phyloP scores from a whole-genome alignment of 768 basidiomycete genomes.

The Rhizopogon rudus region DNA sequence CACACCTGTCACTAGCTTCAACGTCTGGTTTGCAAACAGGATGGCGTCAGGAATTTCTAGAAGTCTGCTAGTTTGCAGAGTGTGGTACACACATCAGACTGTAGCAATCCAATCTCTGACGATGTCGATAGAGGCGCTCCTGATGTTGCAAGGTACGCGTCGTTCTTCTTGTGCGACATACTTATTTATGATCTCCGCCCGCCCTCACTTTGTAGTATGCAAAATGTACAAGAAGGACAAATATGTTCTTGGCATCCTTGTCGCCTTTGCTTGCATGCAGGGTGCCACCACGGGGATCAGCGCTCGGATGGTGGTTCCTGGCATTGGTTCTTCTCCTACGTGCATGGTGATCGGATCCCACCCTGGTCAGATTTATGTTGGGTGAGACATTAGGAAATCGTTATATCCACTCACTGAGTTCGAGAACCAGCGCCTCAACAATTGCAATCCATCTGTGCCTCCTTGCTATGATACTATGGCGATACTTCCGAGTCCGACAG shows the following conservation, averaged over 20 bases:
- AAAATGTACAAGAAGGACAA: slow-evolving; percentile 9
- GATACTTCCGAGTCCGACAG: slow-evolving; percentile 2
- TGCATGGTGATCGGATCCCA: slow-evolving; percentile 12
- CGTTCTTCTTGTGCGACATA: background rate
- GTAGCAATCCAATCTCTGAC: slow-evolving; percentile 11
- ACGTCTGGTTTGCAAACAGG: slow-evolving; percentile 15
- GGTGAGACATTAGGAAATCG: slow-evolving; percentile 1
- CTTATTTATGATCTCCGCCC: background rate
- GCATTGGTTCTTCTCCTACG: slow-evolving; percentile 8
- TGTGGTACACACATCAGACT: slow-evolving; percentile 17
- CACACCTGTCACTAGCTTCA: slow-evolving; percentile 10
- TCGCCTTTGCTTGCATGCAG: slow-evolving; percentile 8
- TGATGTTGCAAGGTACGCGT: slow-evolving; percentile 16
- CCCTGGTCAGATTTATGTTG: slow-evolving; percentile 13
- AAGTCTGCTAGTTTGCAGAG: slow-evolving; percentile 4
- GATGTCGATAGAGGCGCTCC: slow-evolving; percentile 1
- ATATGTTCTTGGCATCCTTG: slow-evolving; percentile 7
- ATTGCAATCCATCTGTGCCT: slow-evolving; percentile 11
- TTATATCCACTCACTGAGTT: background rate
- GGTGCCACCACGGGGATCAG: slow-evolving; percentile 14
- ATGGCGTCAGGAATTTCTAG: slow-evolving; percentile 11
- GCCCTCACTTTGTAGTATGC: slow-evolving; percentile 7
- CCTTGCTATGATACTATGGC: slow-evolving; percentile 16
- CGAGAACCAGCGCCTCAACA: slow-evolving; percentile 11
- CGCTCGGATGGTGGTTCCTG: slow-evolving; percentile 7